phyloP scores from a whole-genome alignment of 768 basidiomycete species.

The Tylopilus intermedius region DNA sequence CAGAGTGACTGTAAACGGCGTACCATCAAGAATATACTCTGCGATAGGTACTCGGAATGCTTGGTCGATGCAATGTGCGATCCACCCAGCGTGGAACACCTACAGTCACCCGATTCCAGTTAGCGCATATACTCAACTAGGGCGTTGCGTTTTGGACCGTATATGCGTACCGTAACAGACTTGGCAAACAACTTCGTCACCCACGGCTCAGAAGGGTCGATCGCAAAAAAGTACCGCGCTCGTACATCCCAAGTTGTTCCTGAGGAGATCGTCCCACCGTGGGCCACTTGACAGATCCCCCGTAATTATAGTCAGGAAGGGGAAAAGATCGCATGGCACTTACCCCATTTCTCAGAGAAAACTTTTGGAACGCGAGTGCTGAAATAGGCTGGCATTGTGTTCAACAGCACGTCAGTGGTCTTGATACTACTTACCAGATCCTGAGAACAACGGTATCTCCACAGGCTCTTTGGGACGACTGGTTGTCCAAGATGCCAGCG shows the following conservation, averaged over 20 bases:
- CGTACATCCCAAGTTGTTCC: slow-evolving; percentile 8
- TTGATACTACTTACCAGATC: slow-evolving; percentile 17
- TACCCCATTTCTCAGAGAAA: slow-evolving; percentile 24
- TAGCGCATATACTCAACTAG: slow-evolving; percentile 9
- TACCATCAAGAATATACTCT: slow-evolving; percentile 30
- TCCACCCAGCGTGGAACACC: slow-evolving; percentile 32
- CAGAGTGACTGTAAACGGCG: slow-evolving; percentile 1
- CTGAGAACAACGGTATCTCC: slow-evolving; percentile 15
- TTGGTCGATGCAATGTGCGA: slow-evolving; percentile 25
- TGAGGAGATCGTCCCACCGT: slow-evolving; percentile 22
- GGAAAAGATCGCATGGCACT: neutral
- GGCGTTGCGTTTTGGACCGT: neutral
- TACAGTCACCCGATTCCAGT: neutral
- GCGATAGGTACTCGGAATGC: slow-evolving; percentile 25
- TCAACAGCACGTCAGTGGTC: neutral
- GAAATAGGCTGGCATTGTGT: slow-evolving; percentile 22
- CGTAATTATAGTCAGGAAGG: neutral
- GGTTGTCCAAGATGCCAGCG: neutral
- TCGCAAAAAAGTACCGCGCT: slow-evolving; percentile 30
- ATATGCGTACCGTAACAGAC: slow-evolving; percentile 26
- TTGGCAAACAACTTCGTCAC: slow-evolving; percentile 23
- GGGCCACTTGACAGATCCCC: slow-evolving; percentile 9
- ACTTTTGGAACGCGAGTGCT: slow-evolving; percentile 22
- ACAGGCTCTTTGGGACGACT: neutral
- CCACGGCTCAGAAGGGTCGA: slow-evolving; percentile 25